phyloP scores from a whole-genome alignment of 305 asterid species.

The Stenogyne calaminthoides region DNA sequence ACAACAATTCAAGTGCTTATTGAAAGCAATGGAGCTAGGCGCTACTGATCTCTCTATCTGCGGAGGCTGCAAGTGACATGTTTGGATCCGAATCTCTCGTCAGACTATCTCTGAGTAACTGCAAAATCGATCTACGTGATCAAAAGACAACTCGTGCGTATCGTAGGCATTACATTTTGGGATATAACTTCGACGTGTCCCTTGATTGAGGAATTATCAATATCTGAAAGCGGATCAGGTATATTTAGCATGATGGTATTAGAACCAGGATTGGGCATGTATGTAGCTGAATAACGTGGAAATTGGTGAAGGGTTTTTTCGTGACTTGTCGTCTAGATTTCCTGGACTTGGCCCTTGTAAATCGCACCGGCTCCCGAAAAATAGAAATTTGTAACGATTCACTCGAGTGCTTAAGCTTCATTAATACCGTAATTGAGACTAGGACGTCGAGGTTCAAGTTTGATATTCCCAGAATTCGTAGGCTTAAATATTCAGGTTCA shows the following conservation, averaged over 20 bases:
- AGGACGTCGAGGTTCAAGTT: not conserved
- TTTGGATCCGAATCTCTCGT: not conserved
- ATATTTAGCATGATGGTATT: not conserved
- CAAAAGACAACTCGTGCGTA: not conserved
- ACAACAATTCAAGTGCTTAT: too few species aligned
- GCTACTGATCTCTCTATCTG: not conserved
- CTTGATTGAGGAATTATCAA: conserved; percentile 19
- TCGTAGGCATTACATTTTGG: not conserved
- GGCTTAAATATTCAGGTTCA: not conserved
- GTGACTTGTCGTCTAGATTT: not conserved
- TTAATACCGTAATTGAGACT: too few species aligned
- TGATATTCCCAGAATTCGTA: conserved; percentile 24
- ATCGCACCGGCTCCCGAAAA: not conserved
- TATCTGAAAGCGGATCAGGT: not conserved
- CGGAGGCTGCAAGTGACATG: not conserved
- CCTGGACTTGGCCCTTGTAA: conserved; percentile 11
- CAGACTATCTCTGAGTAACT: not conserved
- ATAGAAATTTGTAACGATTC: conserved; percentile 12
- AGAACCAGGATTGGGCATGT: not conserved
- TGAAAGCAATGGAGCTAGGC: not conserved
- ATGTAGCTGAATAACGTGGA: not conserved
- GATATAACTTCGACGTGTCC: conserved; percentile 11
- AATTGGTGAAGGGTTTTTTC: not conserved
- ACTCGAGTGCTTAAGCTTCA: conserved; percentile 14
- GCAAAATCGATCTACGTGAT: not conserved